Base-by-base conservation (phyloP, 768 basidiomycete genomes). In the Austroboletus eburneus region DNA sequence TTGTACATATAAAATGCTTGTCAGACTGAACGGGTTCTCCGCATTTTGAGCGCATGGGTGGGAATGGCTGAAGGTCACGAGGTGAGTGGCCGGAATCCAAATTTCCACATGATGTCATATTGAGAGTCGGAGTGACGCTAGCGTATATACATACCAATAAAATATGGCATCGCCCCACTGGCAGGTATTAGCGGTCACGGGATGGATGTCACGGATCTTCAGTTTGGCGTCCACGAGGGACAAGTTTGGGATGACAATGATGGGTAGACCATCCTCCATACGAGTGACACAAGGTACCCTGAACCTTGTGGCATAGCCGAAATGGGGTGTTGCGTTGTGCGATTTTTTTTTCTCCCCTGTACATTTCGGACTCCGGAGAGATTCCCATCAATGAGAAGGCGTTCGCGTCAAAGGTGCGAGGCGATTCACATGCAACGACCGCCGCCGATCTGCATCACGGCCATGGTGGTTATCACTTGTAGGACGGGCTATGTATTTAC, bases 391-490 rank as follows among this genome's bases (percentile, higher is more conserved):
- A 1, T 30, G 33, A 49, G 46, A 24, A 48, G 2, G 45, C 25
- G 10, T 27, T n/a, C n/a, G n/a, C n/a, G n/a, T n/a, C n/a, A n/a
- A n/a, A 10, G 25, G 25, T 27, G 25, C 8, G 30, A 33, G 21
- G 29, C 9, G 33, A 41, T 40, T 27, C 38, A 22, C 44, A 23
- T 49, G 21, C 21, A 13, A 18, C 30, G 17, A 43, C n/a, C n/a
- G n/a, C n/a, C n/a, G 33, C 23, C n/a, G 38, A 46, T 10, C n/a
- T 27, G 25, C 10, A 10, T 27, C 25, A 32, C 23, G 22, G 14
- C 22, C 42, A 57, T 55, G 50, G 56, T 43, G 33, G 30, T 41
- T n/a, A n/a, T n/a, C n/a, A n/a, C n/a, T n/a, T n/a, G n/a, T n/a
- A n/a, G n/a, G n/a, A n/a, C n/a, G 43, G 45, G 41, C 21, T 35